A percentile compares a stretch with the other conserved stretches of the same genome.
Conservation (phyloP, 2,329 filamentous ascomycete genomes). For the Paramyrothecium roridum region DNA sequence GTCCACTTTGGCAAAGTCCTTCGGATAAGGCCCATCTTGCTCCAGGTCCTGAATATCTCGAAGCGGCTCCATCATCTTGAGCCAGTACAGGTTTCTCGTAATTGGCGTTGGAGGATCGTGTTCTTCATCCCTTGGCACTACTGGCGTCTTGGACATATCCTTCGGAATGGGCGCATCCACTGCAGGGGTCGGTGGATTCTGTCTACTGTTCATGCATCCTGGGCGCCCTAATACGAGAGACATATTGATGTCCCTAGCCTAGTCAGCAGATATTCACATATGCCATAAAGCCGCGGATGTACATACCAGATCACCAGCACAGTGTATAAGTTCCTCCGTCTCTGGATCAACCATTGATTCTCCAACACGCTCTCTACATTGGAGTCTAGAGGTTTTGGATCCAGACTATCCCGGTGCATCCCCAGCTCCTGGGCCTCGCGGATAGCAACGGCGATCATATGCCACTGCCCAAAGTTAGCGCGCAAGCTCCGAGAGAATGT, state of each 20-base stretch:
- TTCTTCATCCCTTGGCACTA: conserved; percentile 42
- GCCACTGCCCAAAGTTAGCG: conserved; percentile 38
- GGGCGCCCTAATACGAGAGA: conserved; percentile 52
- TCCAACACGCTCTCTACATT: conserved; percentile 47
- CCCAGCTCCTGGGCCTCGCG: conserved; percentile 62
- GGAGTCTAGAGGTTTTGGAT: conserved; percentile 44
- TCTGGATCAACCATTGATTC: conserved; percentile 57
- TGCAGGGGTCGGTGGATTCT: conserved; percentile 45
- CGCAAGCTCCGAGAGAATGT: not conserved
- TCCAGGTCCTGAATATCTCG: conserved; percentile 54
- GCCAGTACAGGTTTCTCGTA: conserved; percentile 50
- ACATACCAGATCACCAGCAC: conserved; percentile 41
- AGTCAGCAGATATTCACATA: too few species aligned
- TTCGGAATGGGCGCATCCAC: conserved; percentile 49
- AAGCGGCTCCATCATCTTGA: conserved; percentile 43
- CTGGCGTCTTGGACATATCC: conserved; percentile 43
- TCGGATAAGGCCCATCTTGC: conserved; percentile 51
- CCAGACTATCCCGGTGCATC: conserved; percentile 50
- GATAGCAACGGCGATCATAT: conserved; percentile 53
- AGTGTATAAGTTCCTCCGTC: conserved; percentile 54
- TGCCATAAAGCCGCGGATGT: too few species aligned
- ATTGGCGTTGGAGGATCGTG: conserved; percentile 54
- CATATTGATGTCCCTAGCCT: conserved; percentile 50
- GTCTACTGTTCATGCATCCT: conserved; percentile 50
- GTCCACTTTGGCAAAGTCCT: conserved; percentile 52